Base-by-base conservation (phyloP, 306 rosid species). In the Lupinus albus region DNA sequence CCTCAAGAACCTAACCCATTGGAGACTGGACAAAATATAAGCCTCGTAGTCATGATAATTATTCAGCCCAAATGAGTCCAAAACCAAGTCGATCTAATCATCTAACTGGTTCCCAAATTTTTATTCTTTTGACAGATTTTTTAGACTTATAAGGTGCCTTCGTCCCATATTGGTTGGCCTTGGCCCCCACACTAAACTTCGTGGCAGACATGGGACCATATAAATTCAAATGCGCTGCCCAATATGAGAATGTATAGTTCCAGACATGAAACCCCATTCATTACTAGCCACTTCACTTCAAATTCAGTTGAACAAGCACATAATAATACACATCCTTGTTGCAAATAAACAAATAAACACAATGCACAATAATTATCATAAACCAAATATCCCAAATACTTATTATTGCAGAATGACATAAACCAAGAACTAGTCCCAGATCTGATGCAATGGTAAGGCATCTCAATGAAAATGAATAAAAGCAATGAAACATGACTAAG, bases 21-120 rank as follows among this genome's bases (percentile, higher is more conserved):
- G 51, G 53, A 49, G 72, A 67, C 51, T 45, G 61, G 51, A 55
- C 72, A 56, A 64, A 64, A 11, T 48, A 57, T 58, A 67, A 75
- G 69, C 56, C 74, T 48, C 64, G 14, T 49, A 50, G 17, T 30
- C 67, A 70, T 11, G 33, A 16, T 50, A 12, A 2, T 1, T 20
- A 36, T 61, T 73, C 77, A 53, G 14, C 44, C 45, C 32, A 50
- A 8, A 7, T 42, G 52, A 13, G 25, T 28, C 7, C 2, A 1
- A 30, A 38, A 68, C 28, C 17, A 56, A 14, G 46, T 4, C 28
- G 6, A 11, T 33, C 20, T 12, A 30, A 39, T 46, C 2, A 11
- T 33, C 20, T 12, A 30, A 39, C 54, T 3, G 14, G 28, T 15
- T 5, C 25, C 12, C 69, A 21, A 57, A 57, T 13, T 57, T 7